Evolutionary conservation across 306 rosid species (phyloP).

Genomic region (Vicia faba): DNA sequence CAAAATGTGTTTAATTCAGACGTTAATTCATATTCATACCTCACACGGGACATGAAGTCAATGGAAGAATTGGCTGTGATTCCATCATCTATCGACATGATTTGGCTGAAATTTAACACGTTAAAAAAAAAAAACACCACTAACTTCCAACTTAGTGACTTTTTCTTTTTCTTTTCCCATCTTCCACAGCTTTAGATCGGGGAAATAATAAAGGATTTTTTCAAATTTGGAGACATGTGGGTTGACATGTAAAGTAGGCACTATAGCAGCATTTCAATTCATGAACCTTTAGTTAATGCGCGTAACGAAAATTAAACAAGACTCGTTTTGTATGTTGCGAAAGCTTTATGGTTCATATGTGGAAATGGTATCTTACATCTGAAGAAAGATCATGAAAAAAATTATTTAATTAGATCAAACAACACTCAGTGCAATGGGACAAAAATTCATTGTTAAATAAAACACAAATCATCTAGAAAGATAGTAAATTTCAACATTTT

Average conservation of each 20-base stretch:
- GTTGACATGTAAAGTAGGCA: conserved; percentile 27
- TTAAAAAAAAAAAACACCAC: background rate
- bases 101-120: conserved; percentile 27
- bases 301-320: conserved; percentile 10
- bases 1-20: background rate
- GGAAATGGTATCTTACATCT: background rate
- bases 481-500: background rate
- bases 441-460: background rate
- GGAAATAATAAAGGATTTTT: conserved; percentile 12
- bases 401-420: background rate
- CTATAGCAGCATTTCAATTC: conserved; percentile 15
- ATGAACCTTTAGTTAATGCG: background rate
- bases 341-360: background rate
- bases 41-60: conserved; percentile 35
- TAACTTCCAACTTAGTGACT: background rate
- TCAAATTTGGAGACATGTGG: conserved; percentile 1
- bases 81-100: conserved; percentile 27
- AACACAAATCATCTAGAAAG: background rate
- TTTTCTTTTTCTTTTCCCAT: conserved; percentile 25
- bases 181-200: conserved; percentile 24
- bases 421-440: background rate
- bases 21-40: background rate
- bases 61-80: conserved; percentile 27
- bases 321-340: conserved; percentile 1
- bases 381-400: background rate